Percentiles rank a stretch among this genome's conserved stretches.
These are phyloP conservation scores for Boletus bicolor DNA, from an alignment of 768 basidiomycete genomes.

Conservation along the genomic window DNA sequence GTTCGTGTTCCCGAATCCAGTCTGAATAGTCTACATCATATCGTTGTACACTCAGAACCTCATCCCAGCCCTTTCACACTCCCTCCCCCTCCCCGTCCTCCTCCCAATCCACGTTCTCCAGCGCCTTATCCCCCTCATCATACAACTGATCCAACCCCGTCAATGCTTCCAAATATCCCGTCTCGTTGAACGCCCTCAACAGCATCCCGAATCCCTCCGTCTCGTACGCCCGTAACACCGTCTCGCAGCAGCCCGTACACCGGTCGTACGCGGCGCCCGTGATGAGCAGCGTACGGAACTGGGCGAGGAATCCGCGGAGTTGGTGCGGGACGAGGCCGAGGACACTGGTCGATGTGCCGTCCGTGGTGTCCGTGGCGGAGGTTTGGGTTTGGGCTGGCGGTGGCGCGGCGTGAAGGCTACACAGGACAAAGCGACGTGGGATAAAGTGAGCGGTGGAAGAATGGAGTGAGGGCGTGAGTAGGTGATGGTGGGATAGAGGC, in stretches of 20 bases:
- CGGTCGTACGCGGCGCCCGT: conserved; percentile 81
- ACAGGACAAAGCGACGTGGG: background rate
- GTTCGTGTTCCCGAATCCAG: no score
- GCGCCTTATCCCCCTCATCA: conserved; percentile 64
- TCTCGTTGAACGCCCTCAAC: conserved; percentile 77
- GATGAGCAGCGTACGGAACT: conserved; percentile 82
- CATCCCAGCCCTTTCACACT: no score
- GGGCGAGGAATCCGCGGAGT: conserved; percentile 83
- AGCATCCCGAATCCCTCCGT: conserved; percentile 78
- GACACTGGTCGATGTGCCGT: conserved; percentile 41
- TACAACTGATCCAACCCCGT: conserved; percentile 80
- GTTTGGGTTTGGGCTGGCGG: conserved; percentile 21
- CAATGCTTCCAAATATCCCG: conserved; percentile 65
- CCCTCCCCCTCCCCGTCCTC: conserved; percentile 41
- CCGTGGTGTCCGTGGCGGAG: conserved; percentile 38
- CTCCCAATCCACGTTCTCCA: conserved; percentile 78
- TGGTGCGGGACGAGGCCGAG: conserved; percentile 93
- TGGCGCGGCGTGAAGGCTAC: conserved; percentile 63
- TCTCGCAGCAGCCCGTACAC: conserved; percentile 90
- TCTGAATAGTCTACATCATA: no score
- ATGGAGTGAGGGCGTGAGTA: background rate
- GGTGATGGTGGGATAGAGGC: conserved; percentile 9
- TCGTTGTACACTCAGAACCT: no score
- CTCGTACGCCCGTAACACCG: conserved; percentile 79
- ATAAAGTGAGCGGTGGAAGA: no score